Base-by-base conservation (phyloP, 2,329 filamentous ascomycete genomes). In the Ophiosphaerella narmari region DNA sequence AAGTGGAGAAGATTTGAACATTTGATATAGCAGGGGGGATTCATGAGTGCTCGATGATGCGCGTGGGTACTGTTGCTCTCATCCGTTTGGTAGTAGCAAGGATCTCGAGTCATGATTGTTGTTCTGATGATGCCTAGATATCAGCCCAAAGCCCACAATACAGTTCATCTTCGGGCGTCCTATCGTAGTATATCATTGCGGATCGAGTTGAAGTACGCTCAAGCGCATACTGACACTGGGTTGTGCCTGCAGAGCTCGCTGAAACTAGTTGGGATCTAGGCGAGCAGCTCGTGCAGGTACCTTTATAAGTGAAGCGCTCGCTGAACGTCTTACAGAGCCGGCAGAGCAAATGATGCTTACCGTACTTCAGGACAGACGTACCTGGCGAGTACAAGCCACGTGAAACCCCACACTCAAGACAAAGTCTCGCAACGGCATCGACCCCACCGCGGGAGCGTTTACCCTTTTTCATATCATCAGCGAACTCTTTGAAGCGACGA, bases 401-500 rank as follows among this genome's bases (percentile, higher is more conserved):
- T 9, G 48, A 52, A 42, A 68, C 55, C 49, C 63, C 65, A 57
- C 65, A 68, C 39, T 57, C 42, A 8, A 68, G 52, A 54, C 66
- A 68, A 12, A 60, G 59, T 56, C 66, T 54, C 33, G 50, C 52
- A 23, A 41, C 47, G n/a, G 65, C 64, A n/a, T 60, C 48, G n/a
- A 42, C 18, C 9, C 59, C 60, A 46, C 51, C 52, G 26, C 65
- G 65, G 34, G 53, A 58, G 42, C 57, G 53, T 54, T 59, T 62
- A 21, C 64, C 64, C 49, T 70, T 68, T 23, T 58, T 61, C 66
- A 70, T 70, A 14, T 59, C 54, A 41, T 70, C 65, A 13, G 62
- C 55, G 42, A 68, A 70, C 13, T 55, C 37, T 24, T 52, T 43
- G 24, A 61, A 57, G n/a, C 39, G 50, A 35, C 54, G 55, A 14